A percentile compares a stretch with the other conserved stretches of the same genome.
Conservation (phyloP, 768 basidiomycete genomes). For the Boletus huronensis region DNA sequence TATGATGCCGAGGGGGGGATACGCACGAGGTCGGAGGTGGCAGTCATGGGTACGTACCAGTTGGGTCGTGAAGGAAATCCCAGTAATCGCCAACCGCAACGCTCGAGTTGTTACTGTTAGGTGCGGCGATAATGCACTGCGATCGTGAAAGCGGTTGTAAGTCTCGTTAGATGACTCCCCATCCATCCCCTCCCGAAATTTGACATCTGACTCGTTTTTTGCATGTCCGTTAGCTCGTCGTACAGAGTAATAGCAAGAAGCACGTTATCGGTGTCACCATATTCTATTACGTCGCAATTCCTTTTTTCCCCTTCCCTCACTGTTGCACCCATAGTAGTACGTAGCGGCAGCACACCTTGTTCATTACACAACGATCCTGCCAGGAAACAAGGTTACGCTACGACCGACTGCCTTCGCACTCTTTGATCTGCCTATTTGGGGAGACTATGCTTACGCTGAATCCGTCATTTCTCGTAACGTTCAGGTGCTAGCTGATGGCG, state of each 20-base stretch:
- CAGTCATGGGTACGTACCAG: conserved; percentile 64
- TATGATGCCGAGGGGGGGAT: too few relatives aligned
- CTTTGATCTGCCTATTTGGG: neutral
- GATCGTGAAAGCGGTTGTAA: conserved; percentile 87
- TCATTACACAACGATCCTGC: too few relatives aligned
- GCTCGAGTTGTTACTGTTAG: conserved; percentile 30
- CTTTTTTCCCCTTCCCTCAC: too few relatives aligned
- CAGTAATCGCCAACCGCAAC: neutral
- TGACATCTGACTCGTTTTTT: neutral
- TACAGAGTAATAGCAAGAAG: conserved; percentile 75
- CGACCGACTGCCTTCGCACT: neutral
- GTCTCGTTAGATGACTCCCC: conserved; percentile 23
- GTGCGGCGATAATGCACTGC: conserved; percentile 91
- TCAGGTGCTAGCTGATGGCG: neutral
- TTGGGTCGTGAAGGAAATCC: neutral
- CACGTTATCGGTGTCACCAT: too few relatives aligned
- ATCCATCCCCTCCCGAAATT: neutral
- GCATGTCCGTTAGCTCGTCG: neutral
- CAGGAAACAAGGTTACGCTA: neutral
- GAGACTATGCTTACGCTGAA: neutral
- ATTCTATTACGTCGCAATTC: too few relatives aligned
- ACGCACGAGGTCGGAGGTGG: conserved; percentile 82
- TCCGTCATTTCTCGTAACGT: neutral
- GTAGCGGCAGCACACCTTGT: too few relatives aligned
- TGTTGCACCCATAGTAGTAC: too few relatives aligned